Evolutionary conservation across 495 filamentous ascomycete genomes (phyloP).

Genomic region (Aspergillus campestris): DNA sequence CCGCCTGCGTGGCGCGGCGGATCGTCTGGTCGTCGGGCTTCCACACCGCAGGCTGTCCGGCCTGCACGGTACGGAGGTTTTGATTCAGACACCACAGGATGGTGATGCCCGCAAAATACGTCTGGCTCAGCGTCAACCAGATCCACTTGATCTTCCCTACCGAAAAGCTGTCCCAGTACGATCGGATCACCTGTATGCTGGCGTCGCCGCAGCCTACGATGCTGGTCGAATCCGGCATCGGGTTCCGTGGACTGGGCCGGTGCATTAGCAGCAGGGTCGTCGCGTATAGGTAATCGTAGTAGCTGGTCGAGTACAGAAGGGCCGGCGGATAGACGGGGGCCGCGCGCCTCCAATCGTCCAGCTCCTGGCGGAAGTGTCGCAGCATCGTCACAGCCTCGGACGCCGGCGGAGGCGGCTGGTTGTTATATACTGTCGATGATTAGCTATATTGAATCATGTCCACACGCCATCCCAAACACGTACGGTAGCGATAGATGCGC

Average conservation of each 20-base stretch:
- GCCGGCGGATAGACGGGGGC: constrained; percentile 33
- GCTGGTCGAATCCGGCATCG: constrained; percentile 32
- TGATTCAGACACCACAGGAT: constrained; percentile 42
- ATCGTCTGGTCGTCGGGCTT: constrained; percentile 39
- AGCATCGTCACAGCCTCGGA: constrained; percentile 28
- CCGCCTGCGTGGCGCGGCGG: constrained; percentile 37
- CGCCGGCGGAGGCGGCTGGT: constrained; percentile 26
- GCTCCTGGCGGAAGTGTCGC: constrained; percentile 37
- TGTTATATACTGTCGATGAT: constrained; percentile 34
- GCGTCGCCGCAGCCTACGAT: constrained; percentile 43
- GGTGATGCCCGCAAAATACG: constrained; percentile 44
- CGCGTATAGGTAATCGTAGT: constrained; percentile 45
- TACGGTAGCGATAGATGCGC: constrained; percentile 38
- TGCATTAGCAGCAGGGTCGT: constrained; percentile 45
- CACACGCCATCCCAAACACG: constrained; percentile 9
- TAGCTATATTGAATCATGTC: neutral
- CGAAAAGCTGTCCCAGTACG: constrained; percentile 42
- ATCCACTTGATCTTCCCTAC: constrained; percentile 47
- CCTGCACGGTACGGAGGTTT: constrained; percentile 37
- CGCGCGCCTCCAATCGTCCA: constrained; percentile 38
- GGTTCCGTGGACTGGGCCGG: constrained; percentile 40
- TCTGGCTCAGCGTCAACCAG: constrained; percentile 45
- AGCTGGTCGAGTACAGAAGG: constrained; percentile 39
- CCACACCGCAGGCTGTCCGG: constrained; percentile 30
- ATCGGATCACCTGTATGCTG: constrained; percentile 40